Percentiles rank a stretch among this genome's conserved stretches.
Evolutionary conservation across 441 rosid genomes (phyloP).

Genomic region (Gossypium trilobum): DNA sequence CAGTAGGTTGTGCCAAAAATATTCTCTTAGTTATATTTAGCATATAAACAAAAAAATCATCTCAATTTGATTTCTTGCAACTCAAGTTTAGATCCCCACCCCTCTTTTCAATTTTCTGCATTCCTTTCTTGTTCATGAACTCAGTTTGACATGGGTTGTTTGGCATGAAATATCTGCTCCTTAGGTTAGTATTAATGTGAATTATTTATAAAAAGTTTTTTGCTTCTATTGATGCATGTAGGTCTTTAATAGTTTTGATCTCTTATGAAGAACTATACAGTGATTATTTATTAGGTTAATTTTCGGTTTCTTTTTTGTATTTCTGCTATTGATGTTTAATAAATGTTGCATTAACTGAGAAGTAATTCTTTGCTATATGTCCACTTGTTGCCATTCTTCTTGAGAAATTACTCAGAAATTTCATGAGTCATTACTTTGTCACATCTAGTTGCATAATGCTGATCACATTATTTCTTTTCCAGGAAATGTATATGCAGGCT

Average conservation of each 20-base stretch:
- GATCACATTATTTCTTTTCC: constrained; percentile 24
- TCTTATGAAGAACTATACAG: neutral
- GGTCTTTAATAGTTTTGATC: neutral
- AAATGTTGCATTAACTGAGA: neutral
- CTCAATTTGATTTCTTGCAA: too few species aligned
- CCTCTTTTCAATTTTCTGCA: too few species aligned
- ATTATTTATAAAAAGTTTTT: neutral
- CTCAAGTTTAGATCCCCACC: too few species aligned
- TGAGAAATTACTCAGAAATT: neutral
- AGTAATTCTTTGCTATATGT: constrained; percentile 1
- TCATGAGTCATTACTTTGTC: neutral
- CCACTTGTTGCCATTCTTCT: neutral
- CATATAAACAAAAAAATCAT: too few species aligned
- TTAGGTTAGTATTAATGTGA: neutral
- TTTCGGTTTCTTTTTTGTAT: neutral
- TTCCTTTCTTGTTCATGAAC: too few species aligned
- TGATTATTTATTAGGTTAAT: neutral
- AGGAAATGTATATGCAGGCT: constrained; percentile 92
- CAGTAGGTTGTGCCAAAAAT: too few species aligned
- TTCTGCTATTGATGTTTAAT: neutral
- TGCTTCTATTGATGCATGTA: neutral
- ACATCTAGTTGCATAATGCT: neutral
- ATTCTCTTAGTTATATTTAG: too few species aligned
- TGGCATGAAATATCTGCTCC: neutral
- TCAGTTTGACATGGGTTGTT: neutral